Percentiles rank a stretch among this genome's conserved stretches.
These are phyloP conservation scores for Neopestalotiopsis rosae DNA, from an alignment of 2,329 filamentous ascomycete genomes.

Conservation along the genomic window DNA sequence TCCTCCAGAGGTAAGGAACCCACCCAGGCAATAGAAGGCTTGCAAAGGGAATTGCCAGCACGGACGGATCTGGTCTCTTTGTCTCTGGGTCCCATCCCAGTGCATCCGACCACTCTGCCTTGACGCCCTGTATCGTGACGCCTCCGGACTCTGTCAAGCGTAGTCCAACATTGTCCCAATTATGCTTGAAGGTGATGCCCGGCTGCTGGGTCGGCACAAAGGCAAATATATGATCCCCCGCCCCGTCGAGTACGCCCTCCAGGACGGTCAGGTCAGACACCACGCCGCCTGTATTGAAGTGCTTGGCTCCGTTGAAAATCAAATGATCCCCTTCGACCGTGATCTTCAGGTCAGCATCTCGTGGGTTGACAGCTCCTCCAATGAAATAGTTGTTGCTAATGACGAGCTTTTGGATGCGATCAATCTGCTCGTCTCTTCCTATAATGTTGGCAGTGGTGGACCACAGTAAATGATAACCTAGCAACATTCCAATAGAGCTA, in stretches of 20 bases:
- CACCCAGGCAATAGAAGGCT: conserved; percentile 64
- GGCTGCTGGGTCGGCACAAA: conserved; percentile 62
- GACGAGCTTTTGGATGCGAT: conserved; percentile 61
- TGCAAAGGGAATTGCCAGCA: conserved; percentile 59
- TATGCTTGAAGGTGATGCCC: conserved; percentile 63
- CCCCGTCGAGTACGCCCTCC: conserved; percentile 60
- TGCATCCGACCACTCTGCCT: conserved; percentile 64
- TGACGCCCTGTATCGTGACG: conserved; percentile 63
- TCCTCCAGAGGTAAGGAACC: conserved; percentile 22
- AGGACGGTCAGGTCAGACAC: conserved; percentile 70
- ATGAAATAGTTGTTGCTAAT: conserved; percentile 70
- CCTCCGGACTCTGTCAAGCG: conserved; percentile 68
- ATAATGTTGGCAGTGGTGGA: conserved; percentile 65
- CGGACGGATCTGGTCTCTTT: conserved; percentile 54
- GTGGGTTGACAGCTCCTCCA: conserved; percentile 69
- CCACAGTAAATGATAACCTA: conserved; percentile 71
- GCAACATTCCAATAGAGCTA: conserved; percentile 66
- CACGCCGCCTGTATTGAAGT: conserved; percentile 72
- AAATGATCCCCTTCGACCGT: conserved; percentile 58
- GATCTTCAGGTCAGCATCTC: conserved; percentile 66
- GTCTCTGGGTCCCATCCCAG: conserved; percentile 61
- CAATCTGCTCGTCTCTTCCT: conserved; percentile 63
- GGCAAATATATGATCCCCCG: conserved; percentile 66
- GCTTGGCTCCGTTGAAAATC: conserved; percentile 66
- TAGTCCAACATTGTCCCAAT: conserved; percentile 68